Evolutionary conservation across 257 asterid genomes (phyloP).

Genomic region (Parsonsia alboflavescens): DNA sequence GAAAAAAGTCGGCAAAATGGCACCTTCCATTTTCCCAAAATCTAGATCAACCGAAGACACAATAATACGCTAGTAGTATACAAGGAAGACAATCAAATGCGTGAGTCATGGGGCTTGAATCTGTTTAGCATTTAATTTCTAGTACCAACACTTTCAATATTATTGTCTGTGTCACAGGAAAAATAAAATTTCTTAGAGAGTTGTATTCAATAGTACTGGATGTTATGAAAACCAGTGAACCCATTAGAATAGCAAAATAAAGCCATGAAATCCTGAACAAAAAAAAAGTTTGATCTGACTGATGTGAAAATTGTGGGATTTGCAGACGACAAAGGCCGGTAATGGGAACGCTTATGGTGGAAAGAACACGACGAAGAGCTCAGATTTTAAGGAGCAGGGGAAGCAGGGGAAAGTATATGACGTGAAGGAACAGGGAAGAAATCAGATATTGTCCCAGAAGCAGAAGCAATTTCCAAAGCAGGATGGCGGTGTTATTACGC

Average conservation of each 20-base stretch:
- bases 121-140: background rate
- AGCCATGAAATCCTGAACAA: too few relatives aligned
- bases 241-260: background rate
- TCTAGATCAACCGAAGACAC: background rate
- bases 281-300: background rate
- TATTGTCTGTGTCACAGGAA: background rate
- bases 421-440: slow-evolving; percentile 15
- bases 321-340: background rate
- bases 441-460: slow-evolving; percentile 10
- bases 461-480: slow-evolving; percentile 27
- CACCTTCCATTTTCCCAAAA: background rate
- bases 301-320: background rate
- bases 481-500: background rate
- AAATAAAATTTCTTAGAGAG: too few relatives aligned
- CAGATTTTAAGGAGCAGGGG: background rate
- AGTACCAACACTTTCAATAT: background rate
- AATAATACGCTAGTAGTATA: background rate
- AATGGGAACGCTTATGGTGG: background rate
- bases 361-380: background rate
- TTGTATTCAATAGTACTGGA: too few relatives aligned
- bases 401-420: slow-evolving; percentile 1
- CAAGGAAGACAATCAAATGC: background rate
- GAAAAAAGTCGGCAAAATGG: background rate
- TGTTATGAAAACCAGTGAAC: too few relatives aligned
- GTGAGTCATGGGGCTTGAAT: background rate